Evolutionary conservation across 495 filamentous ascomycete species (phyloP), one percentile per base, ranked within the genome.

Genomic region (Hypoxylon rickii): DNA sequence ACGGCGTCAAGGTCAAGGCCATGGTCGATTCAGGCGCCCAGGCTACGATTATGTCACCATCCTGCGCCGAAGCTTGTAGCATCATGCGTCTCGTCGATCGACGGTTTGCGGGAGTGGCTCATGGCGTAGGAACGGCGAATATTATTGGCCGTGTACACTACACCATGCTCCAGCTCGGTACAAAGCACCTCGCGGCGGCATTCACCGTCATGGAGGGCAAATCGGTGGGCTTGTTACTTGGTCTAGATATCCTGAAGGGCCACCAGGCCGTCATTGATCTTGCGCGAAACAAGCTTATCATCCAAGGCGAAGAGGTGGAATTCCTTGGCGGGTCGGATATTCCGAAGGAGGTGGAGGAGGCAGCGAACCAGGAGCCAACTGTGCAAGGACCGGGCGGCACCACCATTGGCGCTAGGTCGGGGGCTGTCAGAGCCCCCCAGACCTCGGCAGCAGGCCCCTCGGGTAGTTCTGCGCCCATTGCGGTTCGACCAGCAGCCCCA

Each of bases 161-260:
- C 13, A 93, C 95, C 11, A 89, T 89, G 70, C 93, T 97, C 68
- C 89, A 89, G 73, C 96, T 99, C 58, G 95, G 94, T 13, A 82
- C 80, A 29, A 83, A 92, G 64, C 91, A 90, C 65, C 81, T 99
- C 43, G 84, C 92, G 0, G 97, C 92, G 76, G 89, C 88, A 41
- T 99, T 99, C 72, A 97, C 95, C n/a, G 94, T 99, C 58, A 97
- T 99, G 94, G 94, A 99, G 73, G 94, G 94, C 29, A 99, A 97
- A 72, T 85, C 89, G 51, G 94, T 97, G n/a, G 94, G 97, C 63
- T 77, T 99, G 8, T 81, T 99, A 6, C 79, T 99, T 8, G 94
- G 94, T 4, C 76, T 99, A 38, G 94, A 99, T 68, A 99, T 99
- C 89, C 76, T 97, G 43, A 96, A 91, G 71, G 82, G 95, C 22